phyloP scores from a whole-genome alignment of 495 filamentous ascomycete species.

The Aspergillus nidulans region DNA sequence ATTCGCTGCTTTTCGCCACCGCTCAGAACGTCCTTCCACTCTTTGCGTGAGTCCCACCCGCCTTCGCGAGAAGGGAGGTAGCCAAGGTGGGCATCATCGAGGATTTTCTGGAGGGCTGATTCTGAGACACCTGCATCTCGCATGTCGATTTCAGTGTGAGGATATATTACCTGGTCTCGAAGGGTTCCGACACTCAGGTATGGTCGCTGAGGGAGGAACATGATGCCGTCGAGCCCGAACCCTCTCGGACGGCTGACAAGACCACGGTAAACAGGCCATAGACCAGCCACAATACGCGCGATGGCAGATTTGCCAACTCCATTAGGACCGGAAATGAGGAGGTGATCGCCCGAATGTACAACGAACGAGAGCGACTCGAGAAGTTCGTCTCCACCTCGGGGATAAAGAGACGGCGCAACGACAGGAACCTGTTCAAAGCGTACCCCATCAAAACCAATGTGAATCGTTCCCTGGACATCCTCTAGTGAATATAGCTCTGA shows the following conservation, averaged over 20 bases:
- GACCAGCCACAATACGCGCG: slow-evolving; percentile 79
- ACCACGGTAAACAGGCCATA: slow-evolving; percentile 95
- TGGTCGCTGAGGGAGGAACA: slow-evolving; percentile 94
- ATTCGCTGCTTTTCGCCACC: slow-evolving; percentile 99
- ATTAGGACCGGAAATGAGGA: slow-evolving; percentile 92
- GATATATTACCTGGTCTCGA: slow-evolving; percentile 96
- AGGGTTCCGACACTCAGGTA: slow-evolving; percentile 95
- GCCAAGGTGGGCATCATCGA: slow-evolving; percentile 79
- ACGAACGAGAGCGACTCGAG: slow-evolving; percentile 82
- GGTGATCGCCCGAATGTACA: slow-evolving; percentile 83
- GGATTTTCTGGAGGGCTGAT: slow-evolving; percentile 62
- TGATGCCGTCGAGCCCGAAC: slow-evolving; percentile 83
- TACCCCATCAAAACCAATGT: slow-evolving; percentile 91
- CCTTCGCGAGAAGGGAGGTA: slow-evolving; percentile 90
- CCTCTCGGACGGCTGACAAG: slow-evolving; percentile 80
- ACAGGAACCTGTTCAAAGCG: slow-evolving; percentile 91
- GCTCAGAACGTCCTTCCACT: slow-evolving; percentile 96
- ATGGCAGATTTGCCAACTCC: slow-evolving; percentile 93
- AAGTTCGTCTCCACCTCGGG: slow-evolving; percentile 86
- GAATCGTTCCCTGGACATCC: slow-evolving; percentile 87
- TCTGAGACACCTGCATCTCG: slow-evolving; percentile 72
- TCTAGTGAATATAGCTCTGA: slow-evolving; percentile 82
- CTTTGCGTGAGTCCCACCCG: slow-evolving; percentile 93
- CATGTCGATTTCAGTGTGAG: slow-evolving; percentile 93
- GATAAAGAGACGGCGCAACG: slow-evolving; percentile 74